Conservation (phyloP, 257 asterid species). For the Vinca minor region DNA sequence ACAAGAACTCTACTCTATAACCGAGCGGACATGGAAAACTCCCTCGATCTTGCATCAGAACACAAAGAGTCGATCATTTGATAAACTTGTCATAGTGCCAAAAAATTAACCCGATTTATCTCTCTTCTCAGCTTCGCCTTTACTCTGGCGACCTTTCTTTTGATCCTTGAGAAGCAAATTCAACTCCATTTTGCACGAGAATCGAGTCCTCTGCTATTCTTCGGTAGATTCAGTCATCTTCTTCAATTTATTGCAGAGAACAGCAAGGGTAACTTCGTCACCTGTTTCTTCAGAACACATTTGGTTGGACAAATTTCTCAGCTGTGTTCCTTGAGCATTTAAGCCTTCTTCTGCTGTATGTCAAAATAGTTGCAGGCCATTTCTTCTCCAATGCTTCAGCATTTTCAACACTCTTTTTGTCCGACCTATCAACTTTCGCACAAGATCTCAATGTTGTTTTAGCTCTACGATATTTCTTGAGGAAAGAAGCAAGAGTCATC, state of each 20-base stretch:
- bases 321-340: too few species aligned
- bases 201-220: too few species aligned
- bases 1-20: too few species aligned
- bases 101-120: background rate
- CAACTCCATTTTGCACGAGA: too few species aligned
- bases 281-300: slow-evolving; percentile 17
- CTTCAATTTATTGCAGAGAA: slow-evolving; percentile 26
- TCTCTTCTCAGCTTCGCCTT: background rate
- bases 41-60: background rate
- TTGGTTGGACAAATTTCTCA: too few species aligned
- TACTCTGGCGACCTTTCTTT: too few species aligned
- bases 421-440: slow-evolving; percentile 8
- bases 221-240: slow-evolving; percentile 8
- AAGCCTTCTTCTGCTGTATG: slow-evolving; percentile 5
- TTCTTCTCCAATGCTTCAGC: too few species aligned
- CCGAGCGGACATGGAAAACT: background rate
- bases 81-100: background rate
- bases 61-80: too few species aligned
- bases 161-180: too few species aligned
- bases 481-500: slow-evolving; percentile 4
- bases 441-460: background rate
- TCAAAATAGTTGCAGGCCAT: slow-evolving; percentile 2
- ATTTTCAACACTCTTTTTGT: slow-evolving; percentile 9
- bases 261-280: slow-evolving; percentile 43
- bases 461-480: background rate